A percentile compares a stretch with the other conserved stretches of the same genome.
These are phyloP conservation scores for Pelargonium cotyledonis DNA, from an alignment of 441 rosid genomes.

Conservation along the genomic window DNA sequence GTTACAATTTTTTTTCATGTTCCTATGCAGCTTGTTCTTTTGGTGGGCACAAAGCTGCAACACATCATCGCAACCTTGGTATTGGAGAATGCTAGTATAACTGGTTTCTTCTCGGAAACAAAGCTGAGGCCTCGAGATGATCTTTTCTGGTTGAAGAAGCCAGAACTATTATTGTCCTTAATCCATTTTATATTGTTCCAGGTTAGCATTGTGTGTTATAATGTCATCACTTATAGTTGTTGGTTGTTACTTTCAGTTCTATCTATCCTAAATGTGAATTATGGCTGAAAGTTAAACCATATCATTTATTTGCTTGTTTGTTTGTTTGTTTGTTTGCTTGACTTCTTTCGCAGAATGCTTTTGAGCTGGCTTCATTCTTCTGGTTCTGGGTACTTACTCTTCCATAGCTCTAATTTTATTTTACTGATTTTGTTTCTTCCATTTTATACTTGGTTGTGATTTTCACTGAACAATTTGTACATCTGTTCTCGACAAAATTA, in stretches of 20 bases:
- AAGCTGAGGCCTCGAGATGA: constrained; percentile 56
- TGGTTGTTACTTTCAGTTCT: neutral
- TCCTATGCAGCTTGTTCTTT: constrained; percentile 44
- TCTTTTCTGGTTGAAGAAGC: constrained; percentile 66
- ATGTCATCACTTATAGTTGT: neutral
- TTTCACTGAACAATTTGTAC: neutral
- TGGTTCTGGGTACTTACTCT: constrained; percentile 58
- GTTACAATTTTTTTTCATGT: constrained; percentile 15
- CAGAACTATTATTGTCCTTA: constrained; percentile 49
- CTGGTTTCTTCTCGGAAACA: constrained; percentile 29
- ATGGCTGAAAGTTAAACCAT: neutral
- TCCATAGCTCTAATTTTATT: neutral
- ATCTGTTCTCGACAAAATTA: neutral
- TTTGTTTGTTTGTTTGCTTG: constrained; percentile 13
- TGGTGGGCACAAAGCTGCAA: constrained; percentile 57
- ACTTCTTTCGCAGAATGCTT: constrained; percentile 42
- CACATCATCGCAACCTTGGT: constrained; percentile 62
- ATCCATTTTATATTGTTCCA: constrained; percentile 62
- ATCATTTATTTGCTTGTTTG: neutral
- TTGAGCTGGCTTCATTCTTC: constrained; percentile 83
- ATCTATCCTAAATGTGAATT: neutral
- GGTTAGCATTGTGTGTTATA: constrained; percentile 32
- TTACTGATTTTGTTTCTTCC: constrained; percentile 5
- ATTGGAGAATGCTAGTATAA: constrained; percentile 49
- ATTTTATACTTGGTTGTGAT: constrained; percentile 6